Percentiles rank a stretch among this genome's conserved stretches.
phyloP scores from a whole-genome alignment of 768 basidiomycete species.

The Chlorophyllum brunneum region DNA sequence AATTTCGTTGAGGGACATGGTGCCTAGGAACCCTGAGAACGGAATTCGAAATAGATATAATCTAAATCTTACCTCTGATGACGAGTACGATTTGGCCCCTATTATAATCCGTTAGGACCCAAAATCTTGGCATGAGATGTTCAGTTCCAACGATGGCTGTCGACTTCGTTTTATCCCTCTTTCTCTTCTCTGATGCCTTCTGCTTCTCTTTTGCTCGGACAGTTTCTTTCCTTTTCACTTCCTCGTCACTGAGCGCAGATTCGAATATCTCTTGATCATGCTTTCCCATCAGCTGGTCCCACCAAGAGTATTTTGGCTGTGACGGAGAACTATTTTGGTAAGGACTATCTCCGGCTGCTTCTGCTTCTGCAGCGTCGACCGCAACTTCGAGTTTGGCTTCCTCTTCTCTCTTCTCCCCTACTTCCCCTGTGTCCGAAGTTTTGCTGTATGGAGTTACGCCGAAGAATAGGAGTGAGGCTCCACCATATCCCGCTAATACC shows the following conservation, averaged over 20 bases:
- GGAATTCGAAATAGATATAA: slow-evolving; percentile 10
- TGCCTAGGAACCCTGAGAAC: slow-evolving; percentile 34
- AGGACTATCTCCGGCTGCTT: slow-evolving; percentile 43
- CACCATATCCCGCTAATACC: slow-evolving; percentile 82
- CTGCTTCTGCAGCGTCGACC: slow-evolving; percentile 68
- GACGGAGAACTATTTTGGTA: slow-evolving; percentile 46
- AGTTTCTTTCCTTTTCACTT: slow-evolving; percentile 10
- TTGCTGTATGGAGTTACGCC: slow-evolving; percentile 47
- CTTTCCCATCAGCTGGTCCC: slow-evolving; percentile 75
- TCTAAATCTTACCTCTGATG: slow-evolving; percentile 44
- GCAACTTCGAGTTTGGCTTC: slow-evolving; percentile 61
- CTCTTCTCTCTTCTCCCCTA: slow-evolving; percentile 45
- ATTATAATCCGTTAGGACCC: slow-evolving; percentile 81
- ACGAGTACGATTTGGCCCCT: slow-evolving; percentile 74
- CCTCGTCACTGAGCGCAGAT: slow-evolving; percentile 36
- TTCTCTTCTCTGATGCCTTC: slow-evolving; percentile 28
- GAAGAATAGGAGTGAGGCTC: slow-evolving; percentile 77
- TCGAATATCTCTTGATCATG: slow-evolving; percentile 85
- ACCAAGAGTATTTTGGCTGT: slow-evolving; percentile 64
- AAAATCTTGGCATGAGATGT: slow-evolving; percentile 76
- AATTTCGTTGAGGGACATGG: slow-evolving; percentile 84
- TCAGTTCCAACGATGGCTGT: slow-evolving; percentile 63
- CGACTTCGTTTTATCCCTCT: slow-evolving; percentile 41
- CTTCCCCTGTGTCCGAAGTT: not conserved
- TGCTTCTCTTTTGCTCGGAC: slow-evolving; percentile 26